These are phyloP conservation scores for Leptographium galeiforme DNA, from an alignment of 2,329 filamentous ascomycete species.

Conservation along the genomic window DNA sequence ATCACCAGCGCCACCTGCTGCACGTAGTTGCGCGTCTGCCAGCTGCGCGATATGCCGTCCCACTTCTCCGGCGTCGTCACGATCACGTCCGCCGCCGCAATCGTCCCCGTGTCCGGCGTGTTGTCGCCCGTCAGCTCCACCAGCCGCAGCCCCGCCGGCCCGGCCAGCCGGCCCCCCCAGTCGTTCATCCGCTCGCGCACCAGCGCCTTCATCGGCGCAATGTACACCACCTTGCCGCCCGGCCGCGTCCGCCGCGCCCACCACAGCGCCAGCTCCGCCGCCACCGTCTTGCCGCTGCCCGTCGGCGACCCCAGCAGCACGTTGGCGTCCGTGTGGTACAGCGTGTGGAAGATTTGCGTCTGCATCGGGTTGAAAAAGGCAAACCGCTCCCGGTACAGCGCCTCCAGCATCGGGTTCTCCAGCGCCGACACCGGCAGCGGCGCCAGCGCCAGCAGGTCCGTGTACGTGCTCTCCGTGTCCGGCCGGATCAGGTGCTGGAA, in stretches of 20 bases:
- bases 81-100: slow-evolving; percentile 91
- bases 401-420: slow-evolving; percentile 76
- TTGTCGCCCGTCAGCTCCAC: slow-evolving; percentile 93
- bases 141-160: slow-evolving; percentile 73
- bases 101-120: slow-evolving; percentile 90
- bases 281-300: slow-evolving; percentile 93
- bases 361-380: slow-evolving; percentile 99
- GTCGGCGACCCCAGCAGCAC: slow-evolving; percentile 92
- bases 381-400: slow-evolving; percentile 78
- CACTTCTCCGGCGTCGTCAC: slow-evolving; percentile 99
- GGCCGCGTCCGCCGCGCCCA: slow-evolving; percentile 94
- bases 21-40: slow-evolving; percentile 95
- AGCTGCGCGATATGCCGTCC: slow-evolving; percentile 98
- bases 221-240: slow-evolving; percentile 95
- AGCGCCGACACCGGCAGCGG: slow-evolving; percentile 77
- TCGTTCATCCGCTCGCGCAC: slow-evolving; percentile 94
- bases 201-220: slow-evolving; percentile 97
- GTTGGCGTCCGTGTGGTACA: slow-evolving; percentile 86
- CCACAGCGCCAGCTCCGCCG: slow-evolving; percentile 96
- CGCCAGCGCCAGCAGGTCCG: slow-evolving; percentile 81
- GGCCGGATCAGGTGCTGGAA: slow-evolving; percentile 97
- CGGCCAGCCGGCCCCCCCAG: slow-evolving; percentile 72
- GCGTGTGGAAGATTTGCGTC: slow-evolving; percentile 92
- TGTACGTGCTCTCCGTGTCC: slow-evolving; percentile 95
- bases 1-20: slow-evolving; percentile 91